These are phyloP conservation scores for Sphaceloma murrayae DNA, from an alignment of 2,329 filamentous ascomycete species.

Conservation along the genomic window DNA sequence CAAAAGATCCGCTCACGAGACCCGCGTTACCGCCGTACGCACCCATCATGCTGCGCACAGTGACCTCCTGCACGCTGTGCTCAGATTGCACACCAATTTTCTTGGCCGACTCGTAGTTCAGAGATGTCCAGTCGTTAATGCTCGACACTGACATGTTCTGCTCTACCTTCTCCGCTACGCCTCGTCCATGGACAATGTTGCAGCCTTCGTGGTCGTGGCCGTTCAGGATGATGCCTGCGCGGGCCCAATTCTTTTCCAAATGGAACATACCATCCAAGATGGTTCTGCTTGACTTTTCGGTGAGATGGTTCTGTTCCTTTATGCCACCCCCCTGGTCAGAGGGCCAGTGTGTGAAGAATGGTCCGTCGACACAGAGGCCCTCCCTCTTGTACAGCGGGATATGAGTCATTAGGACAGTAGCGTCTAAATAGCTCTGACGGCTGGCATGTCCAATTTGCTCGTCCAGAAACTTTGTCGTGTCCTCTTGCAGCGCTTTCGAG, in stretches of 20 bases:
- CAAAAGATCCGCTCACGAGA: conserved; percentile 82
- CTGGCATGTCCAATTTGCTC: conserved; percentile 21
- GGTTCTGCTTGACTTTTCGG: conserved; percentile 53
- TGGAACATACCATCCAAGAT: conserved; percentile 81
- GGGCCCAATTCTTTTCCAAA: conserved; percentile 47
- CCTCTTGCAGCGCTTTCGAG: conserved; percentile 55
- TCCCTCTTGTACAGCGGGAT: conserved; percentile 77
- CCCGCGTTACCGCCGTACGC: conserved; percentile 88
- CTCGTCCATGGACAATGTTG: conserved; percentile 60
- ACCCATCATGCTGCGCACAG: conserved; percentile 97
- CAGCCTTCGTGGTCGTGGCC: conserved; percentile 95
- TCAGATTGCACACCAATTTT: conserved; percentile 10
- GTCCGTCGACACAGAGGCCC: conserved; percentile 74
- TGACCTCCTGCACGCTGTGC: conserved; percentile 72
- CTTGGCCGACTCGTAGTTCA: conserved; percentile 29
- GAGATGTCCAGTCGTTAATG: neutral
- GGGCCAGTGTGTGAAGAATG: conserved; percentile 70
- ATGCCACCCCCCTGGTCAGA: conserved; percentile 58
- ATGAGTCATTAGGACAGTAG: conserved; percentile 82
- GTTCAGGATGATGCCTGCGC: conserved; percentile 71
- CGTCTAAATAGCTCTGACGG: conserved; percentile 36
- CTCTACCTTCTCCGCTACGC: neutral
- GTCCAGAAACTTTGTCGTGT: conserved; percentile 71
- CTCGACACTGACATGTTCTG: neutral
- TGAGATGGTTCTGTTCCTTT: conserved; percentile 86